Base-by-base conservation (phyloP, 768 basidiomycete genomes). In the Mycena crocata region DNA sequence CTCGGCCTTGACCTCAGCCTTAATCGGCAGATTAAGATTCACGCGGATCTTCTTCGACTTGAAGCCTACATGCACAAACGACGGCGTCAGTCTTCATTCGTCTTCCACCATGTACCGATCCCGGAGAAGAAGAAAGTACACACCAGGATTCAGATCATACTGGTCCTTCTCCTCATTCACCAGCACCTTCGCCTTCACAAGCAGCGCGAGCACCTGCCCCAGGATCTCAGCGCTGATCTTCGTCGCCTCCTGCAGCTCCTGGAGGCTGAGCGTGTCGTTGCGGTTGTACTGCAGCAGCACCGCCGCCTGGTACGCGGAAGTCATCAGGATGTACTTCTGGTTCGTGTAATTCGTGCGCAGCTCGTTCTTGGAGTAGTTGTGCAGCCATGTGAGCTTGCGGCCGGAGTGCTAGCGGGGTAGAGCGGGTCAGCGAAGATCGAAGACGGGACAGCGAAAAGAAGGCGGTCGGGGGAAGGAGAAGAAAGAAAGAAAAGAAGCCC, bases 331-430 rank as follows among this genome's bases (percentile, higher is more conserved):
- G 83, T 98, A 98, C 79, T 96, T 98, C 79, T 96, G 95, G 74
- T 90, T 91, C 62, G 94, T 85, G 80, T 98, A 95, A 75, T 93
- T 96, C 67, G 96, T 96, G 61, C 92, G 89, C 12, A 99, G 86
- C 77, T 99, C 98, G 81, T 96, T 96, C 83, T 97, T 97, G 57
- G 91, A 95, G 78, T 96, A 94, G 76, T 98, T 97, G 96, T 97
- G 99, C n/a, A 99, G 81, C 97, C 97, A 99, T 0, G 94, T 96
- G 44, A 99, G 86, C 76, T 97, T 97, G 66, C 97, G 92, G n/a
- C 96, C 97, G 2, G 92, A 93, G 77, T 97, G 95, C 79, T 96
- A n/a, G n/a, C n/a, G n/a, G 94, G 74, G 89, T 1, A 7, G 23
- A 12, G 24, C 5, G 40, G 57, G 48, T 50, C 26, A 59, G 45